A percentile compares a stretch with the other conserved stretches of the same genome.
phyloP scores from a whole-genome alignment of 371 early-diverging fungal species.

The Mucor saturninus region DNA sequence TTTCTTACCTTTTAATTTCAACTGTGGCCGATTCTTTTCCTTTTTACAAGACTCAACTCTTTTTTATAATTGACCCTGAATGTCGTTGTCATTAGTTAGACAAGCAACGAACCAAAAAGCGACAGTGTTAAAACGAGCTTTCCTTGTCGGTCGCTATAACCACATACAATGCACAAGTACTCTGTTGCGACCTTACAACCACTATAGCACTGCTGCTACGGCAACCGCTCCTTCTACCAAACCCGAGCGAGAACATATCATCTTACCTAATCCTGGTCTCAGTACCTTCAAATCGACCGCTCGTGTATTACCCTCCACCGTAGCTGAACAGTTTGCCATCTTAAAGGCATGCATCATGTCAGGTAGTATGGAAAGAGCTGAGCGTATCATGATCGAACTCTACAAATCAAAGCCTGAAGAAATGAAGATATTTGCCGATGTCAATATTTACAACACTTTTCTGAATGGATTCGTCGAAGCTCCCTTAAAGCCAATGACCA shows the following conservation, averaged over 20 bases:
- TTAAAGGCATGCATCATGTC: constrained; percentile 79
- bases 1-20: not conserved
- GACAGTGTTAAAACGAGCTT: not conserved
- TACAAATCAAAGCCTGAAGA: constrained; percentile 68
- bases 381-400: constrained; percentile 73
- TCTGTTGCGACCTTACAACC: not conserved
- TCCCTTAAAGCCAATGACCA: constrained; percentile 45
- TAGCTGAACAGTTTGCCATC: constrained; percentile 56
- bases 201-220: constrained; percentile 7
- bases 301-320: constrained; percentile 38
- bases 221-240: not conserved
- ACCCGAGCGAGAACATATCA: constrained; percentile 21
- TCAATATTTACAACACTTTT: constrained; percentile 82
- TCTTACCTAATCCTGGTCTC: constrained; percentile 46
- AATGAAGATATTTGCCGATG: constrained; percentile 73
- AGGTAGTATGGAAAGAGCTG: constrained; percentile 79
- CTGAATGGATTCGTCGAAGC: constrained; percentile 73
- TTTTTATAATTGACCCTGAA: constrained; percentile 1
- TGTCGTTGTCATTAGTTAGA: constrained; percentile 22
- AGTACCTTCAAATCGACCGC: constrained; percentile 35
- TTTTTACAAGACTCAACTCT: not conserved
- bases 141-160: constrained; percentile 7
- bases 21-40: not conserved
- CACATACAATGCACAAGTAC: not conserved
- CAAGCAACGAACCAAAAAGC: constrained; percentile 18